Base-by-base conservation (phyloP, 257 asterid genomes). In the Solanum boliviense region DNA sequence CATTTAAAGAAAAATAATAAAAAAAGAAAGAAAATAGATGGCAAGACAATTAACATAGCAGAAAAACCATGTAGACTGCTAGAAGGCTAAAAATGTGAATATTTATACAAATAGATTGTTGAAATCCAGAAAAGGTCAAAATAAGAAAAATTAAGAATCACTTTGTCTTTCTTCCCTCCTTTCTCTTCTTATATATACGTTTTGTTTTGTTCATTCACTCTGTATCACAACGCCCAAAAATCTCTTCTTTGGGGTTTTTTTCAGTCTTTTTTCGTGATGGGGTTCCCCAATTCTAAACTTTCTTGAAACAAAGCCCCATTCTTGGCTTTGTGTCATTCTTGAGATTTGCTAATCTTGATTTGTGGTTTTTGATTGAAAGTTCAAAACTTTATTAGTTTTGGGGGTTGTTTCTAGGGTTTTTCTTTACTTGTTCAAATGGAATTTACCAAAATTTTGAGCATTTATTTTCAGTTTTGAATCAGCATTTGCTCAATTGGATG, bases 401-500 rank as follows among this genome's bases (percentile, higher is more conserved):
- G 35, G 84, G 85, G 39, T 78, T 39, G 62, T 78, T 27, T 81
- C 67, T 46, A 81, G 86, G 71, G 86, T 21, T 73, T 44, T 34
- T 7, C 36, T 73, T 48, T 9, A 73, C 84, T 71, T 34, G 16
- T 31, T 82, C 74, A 65, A 84, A 82, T 87, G 71, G 60, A 87
- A 82, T 39, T 81, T n/a, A 13, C 76, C 83, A 44, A 76, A 31
- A 67, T 32, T 58, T 46, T 52, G 32, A 56, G 60, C 27, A 79
- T 76, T 25, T 82, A 41, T 32, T 74, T 15, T 76, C 76, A 35
- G 23, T 72, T 13, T 83, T 7, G 84, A 88, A 29, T 67, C 88
- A 73, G 88, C 90, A 90, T 91, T 87, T 85, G 87, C 88, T 86
- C 86, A 90, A 86, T 92, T 89, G 84, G 88, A n/a, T 90, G 67